Evolutionary conservation across 495 filamentous ascomycete genomes (phyloP).

Genomic region (Aspergillus indologenus): DNA sequence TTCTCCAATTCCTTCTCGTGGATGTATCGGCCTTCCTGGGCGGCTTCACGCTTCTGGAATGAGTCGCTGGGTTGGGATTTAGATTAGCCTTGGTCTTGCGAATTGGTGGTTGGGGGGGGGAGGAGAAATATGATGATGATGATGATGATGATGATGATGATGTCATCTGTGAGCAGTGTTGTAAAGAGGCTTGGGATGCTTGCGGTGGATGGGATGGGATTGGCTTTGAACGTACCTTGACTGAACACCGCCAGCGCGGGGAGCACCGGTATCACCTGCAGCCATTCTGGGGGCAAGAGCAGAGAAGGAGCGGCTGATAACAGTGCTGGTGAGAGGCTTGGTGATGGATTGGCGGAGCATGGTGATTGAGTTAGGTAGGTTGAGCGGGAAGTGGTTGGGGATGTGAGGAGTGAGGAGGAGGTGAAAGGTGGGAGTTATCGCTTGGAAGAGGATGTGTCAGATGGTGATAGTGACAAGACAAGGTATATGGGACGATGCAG

Average conservation of each 20-base stretch:
- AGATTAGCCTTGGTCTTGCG: too few species aligned
- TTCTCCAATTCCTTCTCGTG: slow-evolving; percentile 81
- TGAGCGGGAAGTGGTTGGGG: slow-evolving; percentile 14
- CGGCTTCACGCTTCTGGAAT: slow-evolving; percentile 87
- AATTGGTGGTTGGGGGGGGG: background rate
- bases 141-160: slow-evolving; percentile 16
- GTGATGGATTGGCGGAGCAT: slow-evolving; percentile 68
- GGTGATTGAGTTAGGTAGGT: slow-evolving; percentile 19
- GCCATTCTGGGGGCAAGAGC: slow-evolving; percentile 58
- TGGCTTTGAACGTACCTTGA: slow-evolving; percentile 28
- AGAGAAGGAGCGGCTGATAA: slow-evolving; percentile 59
- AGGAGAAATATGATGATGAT: background rate
- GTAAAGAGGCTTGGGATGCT: background rate
- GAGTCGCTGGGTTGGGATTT: slow-evolving; percentile 60
- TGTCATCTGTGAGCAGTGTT: slow-evolving; percentile 21
- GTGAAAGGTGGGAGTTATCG: slow-evolving; percentile 4
- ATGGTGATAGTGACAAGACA: slow-evolving; percentile 4
- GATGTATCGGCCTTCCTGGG: slow-evolving; percentile 80
- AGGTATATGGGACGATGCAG: slow-evolving; percentile 5
- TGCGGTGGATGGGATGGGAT: background rate
- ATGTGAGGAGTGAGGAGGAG: slow-evolving; percentile 4
- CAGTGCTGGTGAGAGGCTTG: slow-evolving; percentile 53
- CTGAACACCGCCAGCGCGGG: slow-evolving; percentile 41
- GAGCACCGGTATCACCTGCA: slow-evolving; percentile 67
- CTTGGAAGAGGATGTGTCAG: slow-evolving; percentile 1